Percentiles rank a stretch among this genome's conserved stretches.
Conservation (phyloP, 345 rosid genomes). For the Rhodamnia rubescens region DNA sequence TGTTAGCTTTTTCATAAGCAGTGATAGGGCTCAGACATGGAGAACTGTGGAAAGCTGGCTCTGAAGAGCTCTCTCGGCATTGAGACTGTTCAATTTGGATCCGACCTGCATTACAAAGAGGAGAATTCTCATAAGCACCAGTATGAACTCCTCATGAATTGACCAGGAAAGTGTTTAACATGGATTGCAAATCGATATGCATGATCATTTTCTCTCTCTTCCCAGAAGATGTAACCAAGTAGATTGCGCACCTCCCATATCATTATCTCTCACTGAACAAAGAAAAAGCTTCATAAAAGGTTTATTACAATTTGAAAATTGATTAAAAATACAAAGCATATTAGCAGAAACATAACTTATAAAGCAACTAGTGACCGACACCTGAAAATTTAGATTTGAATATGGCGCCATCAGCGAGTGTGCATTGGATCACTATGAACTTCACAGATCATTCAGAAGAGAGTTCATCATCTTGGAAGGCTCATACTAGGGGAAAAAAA, state of each 20-base stretch:
- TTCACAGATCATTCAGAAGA: neutral
- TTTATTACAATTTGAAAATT: neutral
- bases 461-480: neutral
- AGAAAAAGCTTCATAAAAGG: neutral
- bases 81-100: neutral
- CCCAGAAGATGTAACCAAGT: neutral
- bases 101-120: neutral
- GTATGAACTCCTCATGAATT: neutral
- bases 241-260: neutral
- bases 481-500: neutral
- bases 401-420: neutral
- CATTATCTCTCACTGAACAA: neutral
- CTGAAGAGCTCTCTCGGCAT: neutral
- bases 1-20: neutral
- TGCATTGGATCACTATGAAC: neutral
- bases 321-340: neutral
- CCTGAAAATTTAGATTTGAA: neutral
- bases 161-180: neutral
- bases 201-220: neutral
- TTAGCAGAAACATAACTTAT: neutral
- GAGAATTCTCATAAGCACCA: neutral
- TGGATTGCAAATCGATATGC: neutral
- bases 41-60: neutral
- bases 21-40: neutral
- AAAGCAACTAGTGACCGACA: neutral